Evolutionary conservation across 2,329 filamentous ascomycete genomes (phyloP).

Genomic region (Botrytis elliptica): DNA sequence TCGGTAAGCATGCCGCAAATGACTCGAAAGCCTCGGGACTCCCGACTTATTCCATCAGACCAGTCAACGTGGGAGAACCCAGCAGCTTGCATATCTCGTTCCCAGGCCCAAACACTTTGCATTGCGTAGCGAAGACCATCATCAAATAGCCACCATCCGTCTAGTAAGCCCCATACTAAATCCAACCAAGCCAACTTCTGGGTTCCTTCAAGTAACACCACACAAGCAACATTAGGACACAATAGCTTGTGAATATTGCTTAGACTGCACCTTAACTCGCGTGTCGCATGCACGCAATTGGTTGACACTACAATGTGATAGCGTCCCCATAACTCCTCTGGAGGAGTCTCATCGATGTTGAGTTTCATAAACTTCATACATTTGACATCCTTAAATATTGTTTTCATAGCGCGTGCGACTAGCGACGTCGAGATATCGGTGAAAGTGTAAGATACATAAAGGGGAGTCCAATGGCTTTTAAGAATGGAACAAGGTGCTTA

Average conservation of each 20-base stretch:
- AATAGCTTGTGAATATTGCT: slow-evolving; percentile 26
- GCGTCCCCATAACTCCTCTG: slow-evolving; percentile 19
- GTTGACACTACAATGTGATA: slow-evolving; percentile 30
- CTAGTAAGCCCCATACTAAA: slow-evolving; percentile 34
- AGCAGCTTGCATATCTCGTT: slow-evolving; percentile 17
- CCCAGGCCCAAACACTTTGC: slow-evolving; percentile 21
- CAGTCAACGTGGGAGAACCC: slow-evolving; percentile 26
- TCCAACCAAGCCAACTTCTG: slow-evolving; percentile 30
- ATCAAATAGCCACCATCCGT: slow-evolving; percentile 36
- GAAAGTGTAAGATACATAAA: slow-evolving; percentile 1
- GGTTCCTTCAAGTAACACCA: slow-evolving; percentile 32
- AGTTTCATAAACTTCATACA: background rate
- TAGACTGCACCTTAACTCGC: slow-evolving; percentile 18
- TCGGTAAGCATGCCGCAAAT: slow-evolving; percentile 3
- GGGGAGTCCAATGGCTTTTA: background rate
- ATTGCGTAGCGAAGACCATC: slow-evolving; percentile 33
- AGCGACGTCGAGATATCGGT: slow-evolving; percentile 37
- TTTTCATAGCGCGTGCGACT: slow-evolving; percentile 30
- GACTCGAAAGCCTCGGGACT: slow-evolving; percentile 15
- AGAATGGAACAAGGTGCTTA: background rate
- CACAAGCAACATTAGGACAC: slow-evolving; percentile 25
- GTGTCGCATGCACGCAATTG: slow-evolving; percentile 34
- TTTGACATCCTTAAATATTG: background rate
- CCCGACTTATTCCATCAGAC: slow-evolving; percentile 26
- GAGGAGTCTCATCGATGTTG: background rate